phyloP scores from a whole-genome alignment of 139 green algal species.

The Picochlorum sp. region DNA sequence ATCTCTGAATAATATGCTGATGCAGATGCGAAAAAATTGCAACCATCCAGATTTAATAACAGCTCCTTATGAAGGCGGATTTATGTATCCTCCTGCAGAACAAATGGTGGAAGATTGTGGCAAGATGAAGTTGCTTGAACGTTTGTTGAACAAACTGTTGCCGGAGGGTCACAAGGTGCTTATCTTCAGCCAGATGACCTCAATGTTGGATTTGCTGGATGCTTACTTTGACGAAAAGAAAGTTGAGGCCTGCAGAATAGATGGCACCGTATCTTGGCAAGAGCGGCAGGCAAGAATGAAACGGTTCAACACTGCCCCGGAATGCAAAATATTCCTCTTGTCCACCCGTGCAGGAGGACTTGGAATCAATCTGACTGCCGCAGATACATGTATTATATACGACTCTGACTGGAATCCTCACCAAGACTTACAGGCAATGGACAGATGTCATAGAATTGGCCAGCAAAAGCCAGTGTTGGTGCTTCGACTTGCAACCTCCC shows the following conservation, averaged over 20 bases:
- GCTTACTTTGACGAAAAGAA: conserved; percentile 76
- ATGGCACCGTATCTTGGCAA: conserved; percentile 68
- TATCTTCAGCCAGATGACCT: conserved; percentile 99
- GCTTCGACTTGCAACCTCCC: conserved; percentile 76
- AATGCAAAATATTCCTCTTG: conserved; percentile 84
- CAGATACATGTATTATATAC: conserved; percentile 93
- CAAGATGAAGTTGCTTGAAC: conserved; percentile 90
- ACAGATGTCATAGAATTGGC: conserved; percentile 95
- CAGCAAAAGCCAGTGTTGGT: conserved; percentile 94
- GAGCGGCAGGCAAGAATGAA: conserved; percentile 52
- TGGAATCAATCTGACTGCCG: conserved; percentile 86
- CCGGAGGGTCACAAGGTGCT: conserved; percentile 68
- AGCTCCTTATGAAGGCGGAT: conserved; percentile 28
- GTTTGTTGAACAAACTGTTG: conserved; percentile 59
- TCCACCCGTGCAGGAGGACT: conserved; percentile 92
- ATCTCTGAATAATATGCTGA: conserved; percentile 93
- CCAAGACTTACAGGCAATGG: conserved; percentile 81
- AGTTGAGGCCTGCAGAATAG: conserved; percentile 73
- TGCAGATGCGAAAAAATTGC: conserved; percentile 94
- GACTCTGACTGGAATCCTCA: conserved; percentile 66
- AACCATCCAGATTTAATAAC: conserved; percentile 98
- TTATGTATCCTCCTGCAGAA: conserved; percentile 47
- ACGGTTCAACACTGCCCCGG: conserved; percentile 72
- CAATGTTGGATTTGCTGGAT: conserved; percentile 94
- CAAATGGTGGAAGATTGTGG: conserved; percentile 78